Base-by-base conservation (phyloP, 2,329 filamentous ascomycete genomes). In the Beauveria sp. region DNA sequence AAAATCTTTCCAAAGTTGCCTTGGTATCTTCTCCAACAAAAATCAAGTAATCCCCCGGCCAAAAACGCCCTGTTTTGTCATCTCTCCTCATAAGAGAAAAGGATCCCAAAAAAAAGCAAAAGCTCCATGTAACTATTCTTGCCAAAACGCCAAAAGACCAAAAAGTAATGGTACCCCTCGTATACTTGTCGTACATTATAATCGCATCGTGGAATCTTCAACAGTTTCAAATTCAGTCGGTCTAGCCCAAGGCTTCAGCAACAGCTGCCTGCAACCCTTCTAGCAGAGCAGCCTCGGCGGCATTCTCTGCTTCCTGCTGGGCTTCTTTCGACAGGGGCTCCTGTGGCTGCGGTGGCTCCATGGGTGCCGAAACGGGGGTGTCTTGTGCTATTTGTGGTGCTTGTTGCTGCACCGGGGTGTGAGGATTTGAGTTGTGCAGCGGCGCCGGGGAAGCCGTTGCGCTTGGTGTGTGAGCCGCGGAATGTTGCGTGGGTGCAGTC, bases 211-310 rank as follows among this genome's bases (percentile, higher is more conserved):
- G 20, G 20, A 22, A 26, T 40, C 20, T 26, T 16, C 34, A 37
- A 16, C 34, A 16, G 12, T 37, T 55, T 20, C 41, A 22, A 16
- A 51, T 16, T 30, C 28, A 6, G 20, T 9, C 6, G 43, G 9
- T 24, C 18, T 28, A 61, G 47, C 63, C 60, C 22, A 67, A 41
- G 7, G 63, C 66, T 43, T 67, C 66, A 56, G 72, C 72, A 46
- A 74, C 69, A 8, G 68, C 72, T 9, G 70, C 72, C 56, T 74
- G 72, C 1, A 74, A 67, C 5, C 72, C 71, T 60, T 74, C 70
- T 7, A 74, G 59, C 18, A 74, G 64, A 24, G 72, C 71, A 22
- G 68, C 72, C 58, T 74, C 72, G 16, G 70, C 70, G 24, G 68
- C 72, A 43, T 73, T 71, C 59, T 73, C 72, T 57, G 74, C 64